These are phyloP conservation scores for Periconia sp. DNA, from an alignment of 2,329 filamentous ascomycete genomes.

Conservation along the genomic window DNA sequence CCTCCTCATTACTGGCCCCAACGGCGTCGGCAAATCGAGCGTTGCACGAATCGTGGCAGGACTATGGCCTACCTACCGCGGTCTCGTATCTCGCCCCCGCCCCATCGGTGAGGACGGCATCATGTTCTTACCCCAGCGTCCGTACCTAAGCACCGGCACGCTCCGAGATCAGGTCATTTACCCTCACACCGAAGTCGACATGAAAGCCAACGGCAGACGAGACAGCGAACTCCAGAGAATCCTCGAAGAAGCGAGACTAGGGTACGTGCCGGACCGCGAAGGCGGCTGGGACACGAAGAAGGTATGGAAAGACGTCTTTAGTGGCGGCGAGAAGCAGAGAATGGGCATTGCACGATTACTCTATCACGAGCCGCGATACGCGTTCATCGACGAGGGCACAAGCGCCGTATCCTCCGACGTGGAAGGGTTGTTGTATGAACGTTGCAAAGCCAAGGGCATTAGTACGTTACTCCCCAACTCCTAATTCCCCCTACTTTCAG, in stretches of 20 bases:
- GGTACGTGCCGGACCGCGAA: constrained; percentile 87
- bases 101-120: constrained; percentile 82
- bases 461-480: constrained; percentile 61
- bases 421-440: constrained; percentile 90
- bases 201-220: constrained; percentile 76
- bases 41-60: constrained; percentile 87
- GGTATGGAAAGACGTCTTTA: constrained; percentile 98
- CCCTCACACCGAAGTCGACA: constrained; percentile 90
- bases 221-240: constrained; percentile 78
- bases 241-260: constrained; percentile 80
- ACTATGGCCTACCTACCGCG: constrained; percentile 94
- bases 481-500: neutral
- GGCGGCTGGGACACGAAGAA: constrained; percentile 96
- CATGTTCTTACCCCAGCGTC: constrained; percentile 96
- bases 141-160: constrained; percentile 89
- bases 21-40: constrained; percentile 90
- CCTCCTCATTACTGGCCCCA: constrained; percentile 89
- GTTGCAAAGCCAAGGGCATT: constrained; percentile 88
- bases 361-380: constrained; percentile 94
- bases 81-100: constrained; percentile 85
- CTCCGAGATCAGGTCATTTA: constrained; percentile 97
- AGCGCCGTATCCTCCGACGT: constrained; percentile 93
- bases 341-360: constrained; percentile 87
- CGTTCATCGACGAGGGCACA: constrained; percentile 93
- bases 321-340: constrained; percentile 94